Evolutionary conservation across 768 basidiomycete species (phyloP).

Genomic region (Dentipellis sp.): DNA sequence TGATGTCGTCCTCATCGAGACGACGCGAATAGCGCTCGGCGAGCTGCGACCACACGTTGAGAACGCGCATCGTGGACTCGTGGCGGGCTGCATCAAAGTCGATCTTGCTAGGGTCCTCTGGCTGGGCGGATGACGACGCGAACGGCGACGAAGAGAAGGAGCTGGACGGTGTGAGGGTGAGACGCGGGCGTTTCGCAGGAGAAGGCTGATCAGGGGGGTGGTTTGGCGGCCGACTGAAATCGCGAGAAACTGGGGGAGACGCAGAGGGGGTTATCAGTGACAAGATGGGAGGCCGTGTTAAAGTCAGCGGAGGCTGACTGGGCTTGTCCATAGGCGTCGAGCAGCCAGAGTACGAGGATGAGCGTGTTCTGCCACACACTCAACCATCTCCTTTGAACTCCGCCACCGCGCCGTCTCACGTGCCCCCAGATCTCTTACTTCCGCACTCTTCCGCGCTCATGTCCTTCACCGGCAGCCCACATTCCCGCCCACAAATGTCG

Average conservation of each 20-base stretch:
- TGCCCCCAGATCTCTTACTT: no score
- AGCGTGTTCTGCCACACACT: no score
- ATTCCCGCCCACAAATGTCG: no score
- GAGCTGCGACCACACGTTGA: conserved; percentile 57
- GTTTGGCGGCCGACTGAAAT: conserved; percentile 18
- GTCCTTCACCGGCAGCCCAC: no score
- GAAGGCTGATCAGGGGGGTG: conserved; percentile 21
- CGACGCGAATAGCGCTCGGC: conserved; percentile 58
- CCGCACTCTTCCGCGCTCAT: no score
- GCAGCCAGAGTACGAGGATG: no score
- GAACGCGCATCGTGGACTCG: conserved; percentile 46
- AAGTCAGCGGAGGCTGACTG: not conserved
- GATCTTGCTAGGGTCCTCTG: conserved; percentile 15
- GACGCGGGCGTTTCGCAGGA: conserved; percentile 41
- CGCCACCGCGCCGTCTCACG: no score
- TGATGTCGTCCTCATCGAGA: conserved; percentile 73
- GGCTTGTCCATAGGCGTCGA: not conserved
- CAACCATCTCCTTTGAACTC: no score
- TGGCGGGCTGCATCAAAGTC: conserved; percentile 48
- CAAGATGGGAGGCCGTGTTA: conserved; percentile 8
- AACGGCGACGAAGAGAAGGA: conserved; percentile 14
- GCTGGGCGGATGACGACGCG: conserved; percentile 3
- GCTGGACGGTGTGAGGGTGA: conserved; percentile 33
- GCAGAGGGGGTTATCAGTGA: conserved; percentile 43
- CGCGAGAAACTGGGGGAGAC: conserved; percentile 35